Percentiles rank a stretch among this genome's conserved stretches.
Conservation (phyloP, 257 asterid genomes). For the Nicotiana knightiana region DNA sequence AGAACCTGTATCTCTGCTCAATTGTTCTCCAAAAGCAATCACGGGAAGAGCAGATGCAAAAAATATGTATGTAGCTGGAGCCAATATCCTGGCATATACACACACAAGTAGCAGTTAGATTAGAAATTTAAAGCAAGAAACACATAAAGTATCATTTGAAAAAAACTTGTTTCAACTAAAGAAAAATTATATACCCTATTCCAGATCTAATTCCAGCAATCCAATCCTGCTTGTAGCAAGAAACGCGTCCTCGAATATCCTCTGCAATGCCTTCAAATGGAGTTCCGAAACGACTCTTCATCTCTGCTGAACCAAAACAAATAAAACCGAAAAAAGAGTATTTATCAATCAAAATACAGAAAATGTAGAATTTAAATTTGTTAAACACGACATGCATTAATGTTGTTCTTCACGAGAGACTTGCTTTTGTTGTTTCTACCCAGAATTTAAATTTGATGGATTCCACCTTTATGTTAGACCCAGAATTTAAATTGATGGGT, state of each 20-base stretch:
- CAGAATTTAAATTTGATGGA: not conserved
- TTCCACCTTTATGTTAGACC: not conserved
- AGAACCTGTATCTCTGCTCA: slow-evolving; percentile 24
- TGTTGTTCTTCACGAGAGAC: not conserved
- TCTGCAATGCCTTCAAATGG: slow-evolving; percentile 17
- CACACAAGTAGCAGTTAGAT: not conserved
- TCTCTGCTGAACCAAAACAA: not conserved
- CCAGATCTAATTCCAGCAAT: slow-evolving; percentile 19
- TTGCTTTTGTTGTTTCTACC: not conserved
- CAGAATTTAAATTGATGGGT: not conserved
- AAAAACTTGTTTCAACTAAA: not conserved
- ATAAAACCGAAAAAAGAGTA: not conserved
- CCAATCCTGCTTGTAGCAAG: slow-evolving; percentile 28
- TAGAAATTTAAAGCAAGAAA: not conserved
- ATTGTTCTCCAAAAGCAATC: slow-evolving; percentile 28
- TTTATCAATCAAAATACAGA: not conserved
- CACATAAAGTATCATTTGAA: not conserved
- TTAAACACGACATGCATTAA: not conserved
- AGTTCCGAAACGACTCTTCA: not conserved
- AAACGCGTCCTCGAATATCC: slow-evolving; percentile 17
- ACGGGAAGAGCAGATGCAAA: slow-evolving; percentile 30
- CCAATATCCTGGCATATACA: slow-evolving; percentile 18
- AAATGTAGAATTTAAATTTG: not conserved
- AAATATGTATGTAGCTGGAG: slow-evolving; percentile 27
- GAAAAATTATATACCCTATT: not conserved